Evolutionary conservation across 495 filamentous ascomycete genomes (phyloP).

Genomic region (Penicillium cataractarum): DNA sequence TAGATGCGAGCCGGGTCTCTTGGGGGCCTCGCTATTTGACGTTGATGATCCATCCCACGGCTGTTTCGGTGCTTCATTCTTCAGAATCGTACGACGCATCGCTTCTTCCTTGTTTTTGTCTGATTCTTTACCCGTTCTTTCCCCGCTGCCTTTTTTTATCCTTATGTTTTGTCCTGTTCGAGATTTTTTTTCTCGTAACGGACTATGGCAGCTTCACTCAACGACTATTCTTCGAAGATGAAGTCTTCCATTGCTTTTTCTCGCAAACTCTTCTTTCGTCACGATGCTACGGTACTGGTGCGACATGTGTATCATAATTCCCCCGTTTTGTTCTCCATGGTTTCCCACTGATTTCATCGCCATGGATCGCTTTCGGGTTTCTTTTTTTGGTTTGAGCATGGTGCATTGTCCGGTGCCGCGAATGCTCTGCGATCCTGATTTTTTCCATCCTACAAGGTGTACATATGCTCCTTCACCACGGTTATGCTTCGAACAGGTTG

Average conservation of each 20-base stretch:
- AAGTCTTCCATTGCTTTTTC: constrained; percentile 7
- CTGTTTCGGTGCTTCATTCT: background rate
- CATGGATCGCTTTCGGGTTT: constrained; percentile 16
- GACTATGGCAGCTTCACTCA: constrained; percentile 6
- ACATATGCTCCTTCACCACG: constrained; percentile 22
- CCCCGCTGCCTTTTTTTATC: background rate
- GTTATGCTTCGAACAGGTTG: constrained; percentile 18
- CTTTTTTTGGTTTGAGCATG: constrained; percentile 18
- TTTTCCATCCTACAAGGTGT: constrained; percentile 16
- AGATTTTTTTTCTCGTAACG: background rate
- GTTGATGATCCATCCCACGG: background rate
- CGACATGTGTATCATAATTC: constrained; percentile 41
- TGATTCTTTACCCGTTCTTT: background rate
- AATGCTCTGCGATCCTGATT: constrained; percentile 15
- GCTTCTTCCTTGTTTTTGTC: background rate
- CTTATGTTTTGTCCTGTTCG: background rate
- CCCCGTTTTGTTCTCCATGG: constrained; percentile 14
- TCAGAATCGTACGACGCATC: background rate
- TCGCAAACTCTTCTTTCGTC: constrained; percentile 16
- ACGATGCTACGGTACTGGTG: constrained; percentile 32
- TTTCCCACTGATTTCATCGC: constrained; percentile 14
- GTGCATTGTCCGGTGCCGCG: constrained; percentile 30
- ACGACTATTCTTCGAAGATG: background rate
- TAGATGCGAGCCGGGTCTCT: background rate
- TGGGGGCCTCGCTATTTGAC: background rate